These are phyloP conservation scores for Entomortierella beljakovae DNA, from an alignment of 192 early-diverging fungal genomes.

Conservation along the genomic window DNA sequence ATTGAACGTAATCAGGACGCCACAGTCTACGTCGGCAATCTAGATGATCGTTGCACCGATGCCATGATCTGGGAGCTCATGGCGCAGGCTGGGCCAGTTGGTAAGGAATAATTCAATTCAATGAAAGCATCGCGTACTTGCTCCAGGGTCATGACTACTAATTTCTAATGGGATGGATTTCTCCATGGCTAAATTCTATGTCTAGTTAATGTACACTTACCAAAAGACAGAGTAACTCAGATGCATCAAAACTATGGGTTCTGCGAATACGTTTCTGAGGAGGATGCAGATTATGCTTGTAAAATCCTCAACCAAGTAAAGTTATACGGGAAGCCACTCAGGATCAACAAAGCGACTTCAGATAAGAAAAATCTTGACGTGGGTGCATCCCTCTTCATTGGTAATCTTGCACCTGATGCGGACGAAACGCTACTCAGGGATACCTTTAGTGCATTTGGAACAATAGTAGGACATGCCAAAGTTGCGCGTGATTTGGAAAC, in stretches of 20 bases:
- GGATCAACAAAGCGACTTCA: slow-evolving; percentile 94
- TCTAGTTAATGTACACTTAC: slow-evolving; percentile 96
- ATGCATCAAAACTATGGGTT: slow-evolving; percentile 96
- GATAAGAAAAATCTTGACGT: slow-evolving; percentile 91
- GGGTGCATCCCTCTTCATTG: slow-evolving; percentile 96
- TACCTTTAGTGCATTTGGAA: slow-evolving; percentile 95
- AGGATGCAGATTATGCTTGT: slow-evolving; percentile 97
- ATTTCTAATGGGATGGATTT: too few relatives aligned
- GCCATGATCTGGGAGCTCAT: slow-evolving; percentile 98
- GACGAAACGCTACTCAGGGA: slow-evolving; percentile 95
- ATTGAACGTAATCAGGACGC: slow-evolving; percentile 97
- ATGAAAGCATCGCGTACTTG: background rate
- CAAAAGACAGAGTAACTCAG: slow-evolving; percentile 97
- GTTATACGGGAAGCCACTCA: slow-evolving; percentile 93
- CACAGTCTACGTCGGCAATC: slow-evolving; percentile 97
- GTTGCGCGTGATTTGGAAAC: slow-evolving; percentile 88
- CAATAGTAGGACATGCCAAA: slow-evolving; percentile 72
- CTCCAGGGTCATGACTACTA: too few relatives aligned
- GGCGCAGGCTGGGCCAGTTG: slow-evolving; percentile 96
- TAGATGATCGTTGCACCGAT: slow-evolving; percentile 95
- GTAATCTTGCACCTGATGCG: slow-evolving; percentile 92
- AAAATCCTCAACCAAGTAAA: slow-evolving; percentile 98
- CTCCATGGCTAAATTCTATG: too few relatives aligned
- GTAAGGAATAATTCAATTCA: slow-evolving; percentile 47
- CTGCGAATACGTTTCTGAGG: slow-evolving; percentile 92